These are phyloP conservation scores for Monosporozyma unispora DNA, from an alignment of 805 yeast genomes.

Conservation along the genomic window DNA sequence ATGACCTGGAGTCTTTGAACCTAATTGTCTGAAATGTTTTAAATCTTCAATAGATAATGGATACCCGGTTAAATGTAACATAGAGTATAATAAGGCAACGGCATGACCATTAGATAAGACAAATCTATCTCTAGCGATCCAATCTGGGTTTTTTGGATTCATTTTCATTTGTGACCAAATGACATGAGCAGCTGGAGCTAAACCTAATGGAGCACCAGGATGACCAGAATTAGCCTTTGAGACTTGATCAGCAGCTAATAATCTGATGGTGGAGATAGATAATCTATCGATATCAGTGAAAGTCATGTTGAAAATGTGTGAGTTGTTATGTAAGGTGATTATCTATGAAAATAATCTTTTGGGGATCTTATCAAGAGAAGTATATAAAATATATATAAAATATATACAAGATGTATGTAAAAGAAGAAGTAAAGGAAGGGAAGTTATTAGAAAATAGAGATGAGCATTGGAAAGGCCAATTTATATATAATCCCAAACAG, in stretches of 20 bases:
- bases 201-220: slow-evolving; percentile 98
- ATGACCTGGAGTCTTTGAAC: slow-evolving; percentile 94
- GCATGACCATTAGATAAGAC: slow-evolving; percentile 96
- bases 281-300: slow-evolving; percentile 54
- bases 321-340: background rate
- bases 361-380: too few species aligned
- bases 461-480: too few species aligned
- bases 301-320: slow-evolving; percentile 17
- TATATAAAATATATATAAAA: too few species aligned
- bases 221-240: slow-evolving; percentile 91
- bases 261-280: slow-evolving; percentile 82
- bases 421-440: too few species aligned
- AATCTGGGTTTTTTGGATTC: slow-evolving; percentile 84
- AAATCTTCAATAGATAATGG: slow-evolving; percentile 69
- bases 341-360: background rate
- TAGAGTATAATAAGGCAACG: slow-evolving; percentile 77
- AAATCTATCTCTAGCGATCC: slow-evolving; percentile 94
- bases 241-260: slow-evolving; percentile 80
- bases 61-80: slow-evolving; percentile 82
- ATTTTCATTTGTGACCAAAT: slow-evolving; percentile 72
- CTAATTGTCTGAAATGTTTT: slow-evolving; percentile 81
- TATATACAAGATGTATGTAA: too few species aligned
- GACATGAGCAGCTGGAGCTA: slow-evolving; percentile 92
- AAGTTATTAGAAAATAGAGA: too few species aligned
- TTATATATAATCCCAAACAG: too few species aligned